Base-by-base conservation (phyloP, 495 filamentous ascomycete species). In the Chaetomidium leptoderma region DNA sequence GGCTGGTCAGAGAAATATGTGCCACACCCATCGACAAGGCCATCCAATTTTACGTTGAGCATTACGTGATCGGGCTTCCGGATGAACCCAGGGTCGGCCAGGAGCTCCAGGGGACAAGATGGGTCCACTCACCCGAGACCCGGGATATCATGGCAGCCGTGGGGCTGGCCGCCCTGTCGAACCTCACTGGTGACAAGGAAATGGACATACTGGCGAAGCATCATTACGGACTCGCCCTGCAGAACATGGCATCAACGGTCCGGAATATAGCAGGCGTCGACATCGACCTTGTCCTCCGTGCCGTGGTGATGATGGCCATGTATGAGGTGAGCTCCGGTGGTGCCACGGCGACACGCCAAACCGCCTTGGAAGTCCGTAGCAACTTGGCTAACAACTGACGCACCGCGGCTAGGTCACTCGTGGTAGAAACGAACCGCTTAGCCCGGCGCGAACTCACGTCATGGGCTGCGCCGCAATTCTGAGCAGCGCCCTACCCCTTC, bases 41-140 rank as follows among this genome's bases (percentile, higher is more conserved):
- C 9, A 59, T 78, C 24, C 72, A 74, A 19, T 79, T 79, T 58
- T 79, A 77, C 54, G 58, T 77, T 49, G 72, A 76, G 32, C 73
- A 72, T 50, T 79, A 77, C 55, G 62, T 79, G 6, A 60, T 79
- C 39, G 72, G 74, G 16, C 72, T 76, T 54, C 76, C 76, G 4
- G 76, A 79, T 42, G 75, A 76, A 33, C 74, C 75, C 44, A 73
- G 53, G 37, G 62, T 26, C 19, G 58, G 63, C 21, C 63, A 73
- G 36, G 71, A 72, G 43, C 59, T 72, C 1, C 60, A 48, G 2
- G 59, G 53, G 24, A 33, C 43, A 29, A 30, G 10, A 45, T 74
- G 66, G 65, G 49, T 72, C 7, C 66, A 65, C 52, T 44, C 66
- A 4, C 63, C 62, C 0, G 53, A 59, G 16, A 69, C 69, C n/a